Percentiles rank a stretch among this genome's conserved stretches.
Evolutionary conservation across 495 filamentous ascomycete species (phyloP).

Genomic region (Xylaria castorea): DNA sequence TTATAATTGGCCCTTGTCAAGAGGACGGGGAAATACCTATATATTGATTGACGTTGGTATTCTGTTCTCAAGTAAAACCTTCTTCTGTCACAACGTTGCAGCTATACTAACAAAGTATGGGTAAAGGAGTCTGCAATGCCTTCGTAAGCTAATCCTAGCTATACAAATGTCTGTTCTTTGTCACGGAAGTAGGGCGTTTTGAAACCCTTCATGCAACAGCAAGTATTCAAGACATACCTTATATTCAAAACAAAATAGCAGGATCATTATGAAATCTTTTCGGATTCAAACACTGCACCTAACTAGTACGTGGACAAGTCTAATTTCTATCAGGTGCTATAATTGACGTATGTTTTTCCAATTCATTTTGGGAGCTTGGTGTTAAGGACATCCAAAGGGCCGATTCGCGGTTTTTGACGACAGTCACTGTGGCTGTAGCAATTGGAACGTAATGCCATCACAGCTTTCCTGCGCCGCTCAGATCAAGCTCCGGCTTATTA

Average conservation of each 20-base stretch:
- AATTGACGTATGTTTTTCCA: background rate
- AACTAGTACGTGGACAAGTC: background rate
- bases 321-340: background rate
- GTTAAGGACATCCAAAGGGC: background rate
- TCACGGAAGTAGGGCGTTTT: background rate
- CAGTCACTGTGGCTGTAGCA: background rate
- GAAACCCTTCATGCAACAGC: background rate
- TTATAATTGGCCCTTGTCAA: background rate
- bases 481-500: background rate
- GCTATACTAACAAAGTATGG: background rate
- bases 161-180: background rate
- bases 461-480: background rate
- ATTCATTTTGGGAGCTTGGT: background rate
- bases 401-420: background rate
- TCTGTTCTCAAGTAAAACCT: background rate
- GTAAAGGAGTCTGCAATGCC: background rate
- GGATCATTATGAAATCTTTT: background rate
- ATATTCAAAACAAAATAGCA: background rate
- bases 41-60: background rate
- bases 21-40: background rate
- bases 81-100: background rate
- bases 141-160: background rate
- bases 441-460: background rate
- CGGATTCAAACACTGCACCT: background rate
- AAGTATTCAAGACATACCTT: background rate